Conservation (phyloP, 257 asterid genomes). For the Prunella vulgaris region DNA sequence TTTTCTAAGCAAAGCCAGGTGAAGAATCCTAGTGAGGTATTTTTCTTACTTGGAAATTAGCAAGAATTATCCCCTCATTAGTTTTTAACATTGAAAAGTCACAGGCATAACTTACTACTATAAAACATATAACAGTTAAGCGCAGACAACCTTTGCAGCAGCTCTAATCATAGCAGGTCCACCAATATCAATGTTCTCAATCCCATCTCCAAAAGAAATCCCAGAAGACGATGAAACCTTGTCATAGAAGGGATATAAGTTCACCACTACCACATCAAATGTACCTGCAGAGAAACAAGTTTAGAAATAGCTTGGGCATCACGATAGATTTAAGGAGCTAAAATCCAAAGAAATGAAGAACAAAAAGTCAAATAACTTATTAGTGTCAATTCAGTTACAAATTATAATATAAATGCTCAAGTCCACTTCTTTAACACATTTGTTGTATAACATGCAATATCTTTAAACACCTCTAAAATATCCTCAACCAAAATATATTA, state of each 20-base stretch:
- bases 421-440: not conserved
- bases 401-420: not conserved
- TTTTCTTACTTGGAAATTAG: not conserved
- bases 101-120: conserved; percentile 6
- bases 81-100: not conserved
- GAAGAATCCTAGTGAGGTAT: not conserved
- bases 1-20: not conserved
- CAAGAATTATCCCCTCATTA: conserved; percentile 2
- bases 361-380: not conserved
- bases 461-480: not conserved
- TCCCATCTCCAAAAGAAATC: conserved; percentile 84
- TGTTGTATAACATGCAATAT: not conserved
- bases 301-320: conserved; percentile 15
- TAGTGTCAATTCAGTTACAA: not conserved
- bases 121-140: conserved; percentile 6
- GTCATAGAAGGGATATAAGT: conserved; percentile 88
- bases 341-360: not conserved
- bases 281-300: conserved; percentile 52
- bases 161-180: conserved; percentile 99
- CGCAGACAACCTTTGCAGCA: conserved; percentile 77
- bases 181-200: conserved; percentile 97
- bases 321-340: not conserved
- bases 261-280: conserved; percentile 94
- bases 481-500: not conserved
- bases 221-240: conserved; percentile 79